Evolutionary conservation across 306 rosid species (phyloP).

Genomic region (Pterocarpus macrocarpus): DNA sequence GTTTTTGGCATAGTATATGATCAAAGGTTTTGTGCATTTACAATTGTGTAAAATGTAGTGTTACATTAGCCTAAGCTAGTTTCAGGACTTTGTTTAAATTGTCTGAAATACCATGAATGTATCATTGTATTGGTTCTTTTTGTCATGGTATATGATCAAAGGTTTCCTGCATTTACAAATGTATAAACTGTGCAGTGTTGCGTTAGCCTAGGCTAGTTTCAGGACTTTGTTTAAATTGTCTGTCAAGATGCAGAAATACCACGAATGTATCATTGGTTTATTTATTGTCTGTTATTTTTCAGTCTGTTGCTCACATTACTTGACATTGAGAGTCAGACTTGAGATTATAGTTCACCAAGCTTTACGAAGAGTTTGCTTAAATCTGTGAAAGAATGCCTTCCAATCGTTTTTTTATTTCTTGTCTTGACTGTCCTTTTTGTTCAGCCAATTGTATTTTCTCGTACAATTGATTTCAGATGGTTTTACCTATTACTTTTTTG

Average conservation of each 20-base stretch:
- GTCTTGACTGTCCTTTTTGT: not conserved
- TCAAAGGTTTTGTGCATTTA: conserved; percentile 1
- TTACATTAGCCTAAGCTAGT: not conserved
- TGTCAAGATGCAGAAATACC: not conserved
- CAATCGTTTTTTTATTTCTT: not conserved
- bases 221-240: too few species aligned
- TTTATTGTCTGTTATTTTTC: not conserved
- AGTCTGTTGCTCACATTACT: not conserved
- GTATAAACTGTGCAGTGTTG: not conserved
- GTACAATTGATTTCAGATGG: not conserved
- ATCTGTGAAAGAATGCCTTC: not conserved
- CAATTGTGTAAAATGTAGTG: not conserved
- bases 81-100: not conserved
- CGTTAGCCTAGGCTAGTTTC: not conserved
- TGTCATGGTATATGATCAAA: not conserved
- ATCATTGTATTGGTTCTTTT: not conserved
- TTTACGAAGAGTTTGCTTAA: not conserved
- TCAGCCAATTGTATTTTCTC: not conserved
- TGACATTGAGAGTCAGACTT: not conserved
- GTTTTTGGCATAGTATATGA: not conserved
- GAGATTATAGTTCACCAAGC: not conserved
- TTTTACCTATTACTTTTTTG: conserved; percentile 6
- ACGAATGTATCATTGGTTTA: not conserved
- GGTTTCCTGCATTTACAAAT: not conserved
- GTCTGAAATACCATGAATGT: too few species aligned